These are phyloP conservation scores for Porphyra umbilicalis DNA, from an alignment of 31 red algal species.

Conservation along the genomic window DNA sequence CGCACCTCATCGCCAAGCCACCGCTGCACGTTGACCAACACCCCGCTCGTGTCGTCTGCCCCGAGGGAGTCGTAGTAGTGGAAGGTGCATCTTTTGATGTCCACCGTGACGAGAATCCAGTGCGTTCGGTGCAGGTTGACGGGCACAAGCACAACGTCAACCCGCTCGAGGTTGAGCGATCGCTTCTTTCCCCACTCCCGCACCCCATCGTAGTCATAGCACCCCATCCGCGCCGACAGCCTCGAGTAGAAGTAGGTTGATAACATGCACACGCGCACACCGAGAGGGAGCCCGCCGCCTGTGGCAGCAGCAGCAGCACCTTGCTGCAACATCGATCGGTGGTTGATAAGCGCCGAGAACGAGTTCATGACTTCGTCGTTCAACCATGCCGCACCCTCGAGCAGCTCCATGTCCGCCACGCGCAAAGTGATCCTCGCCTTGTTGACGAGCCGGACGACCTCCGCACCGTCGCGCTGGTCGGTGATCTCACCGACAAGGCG, in stretches of 20 bases:
- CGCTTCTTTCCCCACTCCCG: slow-evolving; percentile 32
- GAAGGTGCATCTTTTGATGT: slow-evolving; percentile 19
- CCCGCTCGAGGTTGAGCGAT: background rate
- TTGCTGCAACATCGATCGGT: too few relatives aligned
- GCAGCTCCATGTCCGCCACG: slow-evolving; percentile 27
- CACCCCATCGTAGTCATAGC: slow-evolving; percentile 45
- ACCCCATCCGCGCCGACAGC: background rate
- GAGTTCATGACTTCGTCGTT: slow-evolving; percentile 69
- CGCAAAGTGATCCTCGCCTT: slow-evolving; percentile 34
- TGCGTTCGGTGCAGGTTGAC: slow-evolving; percentile 50
- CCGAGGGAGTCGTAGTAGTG: slow-evolving; percentile 39
- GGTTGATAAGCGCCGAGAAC: slow-evolving; percentile 44
- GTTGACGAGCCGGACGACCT: too few relatives aligned
- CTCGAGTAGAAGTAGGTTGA: slow-evolving; percentile 14
- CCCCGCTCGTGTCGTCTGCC: slow-evolving; percentile 6
- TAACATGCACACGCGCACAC: too few relatives aligned
- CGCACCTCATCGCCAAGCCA: slow-evolving; percentile 60
- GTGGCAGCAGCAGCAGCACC: too few relatives aligned
- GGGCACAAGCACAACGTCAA: slow-evolving; percentile 47
- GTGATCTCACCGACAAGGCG: too few relatives aligned
- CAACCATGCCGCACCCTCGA: slow-evolving; percentile 30
- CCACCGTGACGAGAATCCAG: slow-evolving; percentile 57
- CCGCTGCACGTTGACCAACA: slow-evolving; percentile 15
- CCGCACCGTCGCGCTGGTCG: too few relatives aligned
- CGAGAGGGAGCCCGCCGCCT: too few relatives aligned